phyloP scores from a whole-genome alignment of 2,329 filamentous ascomycete species.

The Curvularia lunata region DNA sequence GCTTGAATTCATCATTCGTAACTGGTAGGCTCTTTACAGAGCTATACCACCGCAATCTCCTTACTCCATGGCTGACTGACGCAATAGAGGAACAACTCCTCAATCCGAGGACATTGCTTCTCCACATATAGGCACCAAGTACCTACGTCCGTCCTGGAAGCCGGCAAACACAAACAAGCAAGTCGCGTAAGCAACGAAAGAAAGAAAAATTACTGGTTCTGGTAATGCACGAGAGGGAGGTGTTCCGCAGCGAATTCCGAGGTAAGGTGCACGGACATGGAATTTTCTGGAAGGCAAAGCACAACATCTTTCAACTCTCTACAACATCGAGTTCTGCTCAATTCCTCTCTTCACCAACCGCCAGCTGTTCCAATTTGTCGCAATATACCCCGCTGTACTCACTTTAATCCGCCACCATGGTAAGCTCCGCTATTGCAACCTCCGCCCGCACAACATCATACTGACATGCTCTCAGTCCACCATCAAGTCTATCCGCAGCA shows the following conservation, averaged over 20 bases:
- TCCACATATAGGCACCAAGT: slow-evolving; percentile 43
- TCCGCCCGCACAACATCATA: slow-evolving; percentile 2
- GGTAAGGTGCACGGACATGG: slow-evolving; percentile 23
- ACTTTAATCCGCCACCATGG: slow-evolving; percentile 25
- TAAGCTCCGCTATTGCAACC: slow-evolving; percentile 13
- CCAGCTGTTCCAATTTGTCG: slow-evolving; percentile 17
- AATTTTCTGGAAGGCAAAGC: slow-evolving; percentile 24
- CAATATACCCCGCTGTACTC: slow-evolving; percentile 21
- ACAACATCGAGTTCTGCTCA: slow-evolving; percentile 5
- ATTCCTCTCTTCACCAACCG: slow-evolving; percentile 16
- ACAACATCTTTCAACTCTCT: slow-evolving; percentile 15
- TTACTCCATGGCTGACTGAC: slow-evolving; percentile 17
- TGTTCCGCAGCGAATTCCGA: slow-evolving; percentile 21
- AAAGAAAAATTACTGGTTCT: slow-evolving; percentile 13
- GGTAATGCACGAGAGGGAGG: slow-evolving; percentile 17
- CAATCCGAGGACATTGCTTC: slow-evolving; percentile 42
- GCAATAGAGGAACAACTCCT: slow-evolving; percentile 38
- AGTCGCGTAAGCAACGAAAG: background rate
- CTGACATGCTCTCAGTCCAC: slow-evolving; percentile 53
- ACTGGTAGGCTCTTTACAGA: slow-evolving; percentile 30
- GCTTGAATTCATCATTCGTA: slow-evolving; percentile 34
- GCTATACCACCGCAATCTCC: slow-evolving; percentile 31
- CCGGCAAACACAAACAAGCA: background rate
- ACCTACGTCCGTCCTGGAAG: background rate
- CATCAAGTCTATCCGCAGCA: slow-evolving; percentile 93